phyloP scores from a whole-genome alignment of 2,329 filamentous ascomycete species.

The Pseudogymnoascus sp. region DNA sequence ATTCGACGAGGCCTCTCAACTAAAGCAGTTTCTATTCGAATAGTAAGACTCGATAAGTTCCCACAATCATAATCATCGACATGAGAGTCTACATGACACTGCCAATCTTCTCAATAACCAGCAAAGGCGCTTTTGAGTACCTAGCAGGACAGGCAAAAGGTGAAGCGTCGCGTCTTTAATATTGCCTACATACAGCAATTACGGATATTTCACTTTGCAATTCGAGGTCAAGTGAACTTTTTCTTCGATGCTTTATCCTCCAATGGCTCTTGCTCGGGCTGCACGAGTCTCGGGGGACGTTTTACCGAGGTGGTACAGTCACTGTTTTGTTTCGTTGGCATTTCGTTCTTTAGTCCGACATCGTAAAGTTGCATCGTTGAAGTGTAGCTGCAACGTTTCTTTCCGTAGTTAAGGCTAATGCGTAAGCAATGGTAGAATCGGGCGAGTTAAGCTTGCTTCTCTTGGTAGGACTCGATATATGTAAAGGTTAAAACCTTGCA shows the following conservation, averaged over 20 bases:
- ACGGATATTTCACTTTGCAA: background rate
- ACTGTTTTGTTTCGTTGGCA: background rate
- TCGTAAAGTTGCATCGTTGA: background rate
- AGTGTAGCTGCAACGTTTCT: background rate
- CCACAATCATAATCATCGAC: too few relatives aligned
- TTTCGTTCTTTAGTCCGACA: background rate
- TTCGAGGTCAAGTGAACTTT: background rate
- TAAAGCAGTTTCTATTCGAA: too few relatives aligned
- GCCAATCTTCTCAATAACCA: background rate
- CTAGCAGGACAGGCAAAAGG: background rate
- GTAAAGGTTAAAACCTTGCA: background rate
- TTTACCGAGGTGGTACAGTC: background rate
- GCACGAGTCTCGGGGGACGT: background rate
- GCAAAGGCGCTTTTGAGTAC: background rate
- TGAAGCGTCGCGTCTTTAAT: background rate
- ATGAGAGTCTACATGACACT: background rate
- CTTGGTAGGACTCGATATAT: background rate
- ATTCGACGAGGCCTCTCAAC: too few relatives aligned
- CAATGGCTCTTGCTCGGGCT: background rate
- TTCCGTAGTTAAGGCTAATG: background rate
- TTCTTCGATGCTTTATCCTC: background rate
- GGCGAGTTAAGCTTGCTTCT: background rate
- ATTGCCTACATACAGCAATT: background rate
- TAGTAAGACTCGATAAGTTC: too few relatives aligned
- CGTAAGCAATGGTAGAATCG: background rate